Conservation (phyloP, 345 rosid genomes). For the Hypericum perforatum region DNA sequence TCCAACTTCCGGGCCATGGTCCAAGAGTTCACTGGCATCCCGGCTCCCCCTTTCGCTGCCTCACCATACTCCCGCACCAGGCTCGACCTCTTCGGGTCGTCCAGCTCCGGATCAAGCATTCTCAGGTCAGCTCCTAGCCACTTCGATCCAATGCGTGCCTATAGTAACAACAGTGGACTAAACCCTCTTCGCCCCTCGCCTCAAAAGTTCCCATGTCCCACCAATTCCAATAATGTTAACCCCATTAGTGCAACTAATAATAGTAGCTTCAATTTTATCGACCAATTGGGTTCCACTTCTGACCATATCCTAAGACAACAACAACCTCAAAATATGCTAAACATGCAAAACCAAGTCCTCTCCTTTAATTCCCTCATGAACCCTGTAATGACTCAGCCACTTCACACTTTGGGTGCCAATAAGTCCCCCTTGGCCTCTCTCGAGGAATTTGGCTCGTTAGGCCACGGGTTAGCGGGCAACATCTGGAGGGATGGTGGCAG, state of each 20-base stretch:
- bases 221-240: slow-evolving; percentile 16
- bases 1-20: slow-evolving; percentile 89
- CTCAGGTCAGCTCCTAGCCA: slow-evolving; percentile 19
- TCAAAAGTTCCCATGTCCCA: slow-evolving; percentile 36
- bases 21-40: slow-evolving; percentile 90
- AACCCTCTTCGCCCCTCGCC: slow-evolving; percentile 46
- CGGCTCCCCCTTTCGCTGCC: slow-evolving; percentile 65
- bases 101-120: slow-evolving; percentile 18
- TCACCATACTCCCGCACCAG: slow-evolving; percentile 43
- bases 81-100: slow-evolving; percentile 48
- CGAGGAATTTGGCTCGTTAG: too few relatives aligned
- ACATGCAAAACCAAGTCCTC: slow-evolving; percentile 26
- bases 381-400: slow-evolving; percentile 5
- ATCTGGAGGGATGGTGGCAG: too few relatives aligned
- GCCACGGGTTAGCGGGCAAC: too few relatives aligned
- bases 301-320: background rate
- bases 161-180: background rate
- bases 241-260: slow-evolving; percentile 12
- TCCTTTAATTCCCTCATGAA: slow-evolving; percentile 30
- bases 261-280: slow-evolving; percentile 5
- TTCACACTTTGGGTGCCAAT: too few relatives aligned
- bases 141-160: slow-evolving; percentile 28
- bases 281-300: slow-evolving; percentile 21
- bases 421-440: slow-evolving; percentile 2
- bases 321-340: slow-evolving; percentile 22